Percentiles rank a stretch among this genome's conserved stretches.
Evolutionary conservation across 768 basidiomycete species (phyloP).

Genomic region (Paxillus ammoniavirescens): DNA sequence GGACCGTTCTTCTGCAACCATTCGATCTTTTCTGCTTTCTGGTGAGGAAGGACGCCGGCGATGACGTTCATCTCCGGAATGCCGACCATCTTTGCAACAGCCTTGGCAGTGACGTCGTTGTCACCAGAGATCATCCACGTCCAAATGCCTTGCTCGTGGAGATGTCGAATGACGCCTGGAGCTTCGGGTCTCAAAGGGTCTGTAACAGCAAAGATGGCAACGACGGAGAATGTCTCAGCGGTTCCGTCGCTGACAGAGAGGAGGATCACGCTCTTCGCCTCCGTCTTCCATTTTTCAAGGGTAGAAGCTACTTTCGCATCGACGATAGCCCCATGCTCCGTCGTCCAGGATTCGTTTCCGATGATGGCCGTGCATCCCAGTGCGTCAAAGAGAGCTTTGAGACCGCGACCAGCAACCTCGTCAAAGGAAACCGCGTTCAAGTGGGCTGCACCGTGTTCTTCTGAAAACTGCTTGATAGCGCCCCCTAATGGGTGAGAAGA

Average conservation of each 20-base stretch:
- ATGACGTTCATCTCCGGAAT: slow-evolving; percentile 67
- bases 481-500: slow-evolving; percentile 65
- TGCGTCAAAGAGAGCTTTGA: slow-evolving; percentile 47
- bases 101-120: slow-evolving; percentile 62
- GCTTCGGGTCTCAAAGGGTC: slow-evolving; percentile 67
- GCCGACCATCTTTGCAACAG: slow-evolving; percentile 67
- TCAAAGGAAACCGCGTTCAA: slow-evolving; percentile 39
- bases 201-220: slow-evolving; percentile 58
- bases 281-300: slow-evolving; percentile 54
- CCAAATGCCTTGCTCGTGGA: slow-evolving; percentile 52
- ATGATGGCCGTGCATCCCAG: slow-evolving; percentile 50
- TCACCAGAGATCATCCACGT: slow-evolving; percentile 88
- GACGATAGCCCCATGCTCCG: slow-evolving; percentile 42
- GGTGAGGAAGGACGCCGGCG: slow-evolving; percentile 81
- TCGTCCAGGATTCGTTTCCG: slow-evolving; percentile 70
- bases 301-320: slow-evolving; percentile 25
- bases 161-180: slow-evolving; percentile 45
- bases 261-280: slow-evolving; percentile 71
- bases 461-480: slow-evolving; percentile 55
- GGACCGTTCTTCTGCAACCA: slow-evolving; percentile 48
- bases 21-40: slow-evolving; percentile 68
- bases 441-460: slow-evolving; percentile 28
- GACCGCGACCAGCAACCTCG: slow-evolving; percentile 67
- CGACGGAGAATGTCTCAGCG: slow-evolving; percentile 30
- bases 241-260: slow-evolving; percentile 42